Evolutionary conservation across 306 rosid species (phyloP), one percentile per base, ranked within the genome.

Genomic region (Acacia melanoxylon): DNA sequence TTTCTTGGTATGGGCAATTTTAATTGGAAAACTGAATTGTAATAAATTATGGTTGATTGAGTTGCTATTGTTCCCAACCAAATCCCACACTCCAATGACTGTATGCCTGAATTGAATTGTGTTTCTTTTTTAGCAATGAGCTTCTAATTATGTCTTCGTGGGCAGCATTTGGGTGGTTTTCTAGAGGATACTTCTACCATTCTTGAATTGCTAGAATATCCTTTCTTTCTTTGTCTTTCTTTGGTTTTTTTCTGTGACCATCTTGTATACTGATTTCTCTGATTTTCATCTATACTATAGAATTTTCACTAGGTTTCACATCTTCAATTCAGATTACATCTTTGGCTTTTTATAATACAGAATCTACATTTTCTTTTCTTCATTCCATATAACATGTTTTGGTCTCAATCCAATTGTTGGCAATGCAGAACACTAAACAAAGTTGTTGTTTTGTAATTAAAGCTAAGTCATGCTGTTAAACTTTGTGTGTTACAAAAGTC

Each of bases 1-100:
- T 52, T 96, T 96, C 90, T 85, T 96, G 97, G 99, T 96, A 89
- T 72, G 98, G 6, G 76, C 75, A 24, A 73, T 20, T 83, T 25
- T 7, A 22, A 2, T 46, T 9, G 27, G 45, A 79, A 75, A 31
- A 72, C 19, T 8, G 49, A n/a, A 35, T 48, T 31, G 5, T 35
- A 5, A 33, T 33, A 4, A 33, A 37, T 37, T 37, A 72, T 56
- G 41, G 16, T 73, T 29, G 33, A 52, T 8, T 37, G n/a, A 72
- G 51, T 46, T 52, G 77, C 68, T 59, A 62, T 54, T 29, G 4
- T 12, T 25, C 54, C 13, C 35, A n/a, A 49, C 13, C 27, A n/a
- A 49, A 25, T 29, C 54, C 13, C 25, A 20, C 24, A 25, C 33
- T 42, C 62, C 2, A 62, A 70, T 48, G 44, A 45, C 61, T 20